Evolutionary conservation across 192 early-diverging fungal genomes (phyloP), one percentile per base, ranked within the genome.

Genomic region (Podila minutissima): DNA sequence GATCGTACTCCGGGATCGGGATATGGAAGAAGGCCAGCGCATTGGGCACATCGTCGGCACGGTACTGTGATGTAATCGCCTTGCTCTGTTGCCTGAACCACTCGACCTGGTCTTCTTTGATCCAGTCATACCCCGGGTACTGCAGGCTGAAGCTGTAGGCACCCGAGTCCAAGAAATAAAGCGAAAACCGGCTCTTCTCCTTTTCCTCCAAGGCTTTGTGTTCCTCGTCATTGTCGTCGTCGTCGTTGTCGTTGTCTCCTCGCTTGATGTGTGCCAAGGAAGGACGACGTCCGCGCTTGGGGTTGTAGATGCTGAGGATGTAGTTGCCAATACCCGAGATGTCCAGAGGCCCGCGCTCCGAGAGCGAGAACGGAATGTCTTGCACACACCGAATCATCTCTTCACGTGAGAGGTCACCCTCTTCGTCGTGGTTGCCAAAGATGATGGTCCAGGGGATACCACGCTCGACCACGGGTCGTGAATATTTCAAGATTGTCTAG

Each of bases 381-480:
- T 69, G 71, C 7, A 63, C 77, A 49, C 67, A 69, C 0, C 60
- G 73, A 31, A 86, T 84, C 66, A 86, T 67, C 41, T 86, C 85
- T 33, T 86, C 85, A 2, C 83, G 70, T 1, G 83, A 74, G 15
- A 86, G 67, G 63, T 86, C 85, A 20, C 74, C 74, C 49, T 84
- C 73, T 48, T 86, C 85, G 58, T 86, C 85, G 24, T 84, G 83
- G 35, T 86, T 84, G 22, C 85, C 85, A 71, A 86, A 86, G 32
- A 84, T 65, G 29, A 82, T 82, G 22, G 78, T 83, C 85, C 81
- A 81, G 50, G 77, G 77, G 58, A 81, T 72, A 0, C 71, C 71
- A 5, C 77, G 59, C 19, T 81, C 77, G 4, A 81, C 67, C 7
- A 81, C 77, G 4, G 70, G 77, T 19, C 55, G 59, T 4, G 77